phyloP scores from a whole-genome alignment of 2,329 filamentous ascomycete genomes.

The Sporothrix inflata region DNA sequence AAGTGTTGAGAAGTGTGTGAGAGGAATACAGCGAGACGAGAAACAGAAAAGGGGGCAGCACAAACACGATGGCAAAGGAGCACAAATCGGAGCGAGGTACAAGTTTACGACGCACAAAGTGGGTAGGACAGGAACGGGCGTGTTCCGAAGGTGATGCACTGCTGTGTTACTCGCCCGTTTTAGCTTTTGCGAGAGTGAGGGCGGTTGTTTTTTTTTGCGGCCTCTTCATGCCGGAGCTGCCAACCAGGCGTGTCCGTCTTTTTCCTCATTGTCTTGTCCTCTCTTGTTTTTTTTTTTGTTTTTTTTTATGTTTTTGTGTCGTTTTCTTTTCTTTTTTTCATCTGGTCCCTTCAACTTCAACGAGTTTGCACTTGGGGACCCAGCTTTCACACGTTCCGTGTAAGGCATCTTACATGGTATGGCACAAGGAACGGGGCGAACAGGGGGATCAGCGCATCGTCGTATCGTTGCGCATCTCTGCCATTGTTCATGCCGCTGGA shows the following conservation, averaged over 20 bases:
- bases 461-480: slow-evolving; percentile 20
- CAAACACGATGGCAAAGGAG: neutral
- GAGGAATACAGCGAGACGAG: neutral
- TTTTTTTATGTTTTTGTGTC: neutral
- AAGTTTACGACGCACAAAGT: slow-evolving; percentile 8
- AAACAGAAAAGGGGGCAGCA: neutral
- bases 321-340: neutral
- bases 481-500: slow-evolving; percentile 24
- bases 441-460: slow-evolving; percentile 23
- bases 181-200: neutral
- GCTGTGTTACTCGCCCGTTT: neutral
- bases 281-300: neutral
- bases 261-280: neutral
- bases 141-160: slow-evolving; percentile 5
- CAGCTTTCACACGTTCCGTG: neutral
- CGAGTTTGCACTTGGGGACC: neutral
- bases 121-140: slow-evolving; percentile 4
- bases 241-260: neutral
- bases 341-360: neutral
- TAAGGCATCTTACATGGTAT: neutral
- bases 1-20: neutral
- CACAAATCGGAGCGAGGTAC: slow-evolving; percentile 12
- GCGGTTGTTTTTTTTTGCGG: neutral
- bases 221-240: neutral
- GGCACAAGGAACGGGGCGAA: slow-evolving; percentile 17